phyloP scores from a whole-genome alignment of 2,329 filamentous ascomycete genomes.

The Colletotrichum paranaense region DNA sequence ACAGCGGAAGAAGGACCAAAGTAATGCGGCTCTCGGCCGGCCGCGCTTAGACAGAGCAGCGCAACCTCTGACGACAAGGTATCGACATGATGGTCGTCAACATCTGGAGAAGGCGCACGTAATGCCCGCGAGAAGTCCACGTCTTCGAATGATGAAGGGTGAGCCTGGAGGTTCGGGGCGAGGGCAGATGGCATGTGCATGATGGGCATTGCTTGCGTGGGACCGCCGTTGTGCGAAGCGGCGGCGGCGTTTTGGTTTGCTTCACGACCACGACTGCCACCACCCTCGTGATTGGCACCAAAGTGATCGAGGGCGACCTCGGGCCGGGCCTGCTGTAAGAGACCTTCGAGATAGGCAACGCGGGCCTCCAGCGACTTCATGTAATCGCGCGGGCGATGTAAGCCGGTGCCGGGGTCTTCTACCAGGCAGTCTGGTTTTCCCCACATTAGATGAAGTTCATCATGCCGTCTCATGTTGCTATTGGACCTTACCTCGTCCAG shows the following conservation, averaged over 20 bases:
- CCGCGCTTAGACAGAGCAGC: slow-evolving; percentile 44
- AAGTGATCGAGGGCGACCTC: slow-evolving; percentile 41
- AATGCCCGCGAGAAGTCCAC: slow-evolving; percentile 2
- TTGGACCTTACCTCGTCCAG: slow-evolving; percentile 10
- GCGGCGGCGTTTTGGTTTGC: neutral
- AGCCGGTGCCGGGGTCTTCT: slow-evolving; percentile 48
- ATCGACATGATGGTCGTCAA: slow-evolving; percentile 33
- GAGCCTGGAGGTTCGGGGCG: neutral
- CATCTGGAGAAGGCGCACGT: slow-evolving; percentile 4
- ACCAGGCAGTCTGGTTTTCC: slow-evolving; percentile 44
- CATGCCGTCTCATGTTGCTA: neutral
- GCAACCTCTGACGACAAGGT: slow-evolving; percentile 44
- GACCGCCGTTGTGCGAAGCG: neutral
- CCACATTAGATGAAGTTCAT: neutral
- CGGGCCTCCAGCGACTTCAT: slow-evolving; percentile 44
- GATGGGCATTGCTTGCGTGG: neutral
- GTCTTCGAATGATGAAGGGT: neutral
- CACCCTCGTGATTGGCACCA: neutral
- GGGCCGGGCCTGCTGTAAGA: slow-evolving; percentile 42
- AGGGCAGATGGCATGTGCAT: neutral
- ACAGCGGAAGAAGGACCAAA: slow-evolving; percentile 50
- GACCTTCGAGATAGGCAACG: slow-evolving; percentile 43
- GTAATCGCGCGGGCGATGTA: slow-evolving; percentile 46
- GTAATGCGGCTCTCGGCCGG: slow-evolving; percentile 49
- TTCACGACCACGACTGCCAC: neutral